These are phyloP conservation scores for Starmerella stellata DNA, from an alignment of 805 yeast species.

Conservation along the genomic window DNA sequence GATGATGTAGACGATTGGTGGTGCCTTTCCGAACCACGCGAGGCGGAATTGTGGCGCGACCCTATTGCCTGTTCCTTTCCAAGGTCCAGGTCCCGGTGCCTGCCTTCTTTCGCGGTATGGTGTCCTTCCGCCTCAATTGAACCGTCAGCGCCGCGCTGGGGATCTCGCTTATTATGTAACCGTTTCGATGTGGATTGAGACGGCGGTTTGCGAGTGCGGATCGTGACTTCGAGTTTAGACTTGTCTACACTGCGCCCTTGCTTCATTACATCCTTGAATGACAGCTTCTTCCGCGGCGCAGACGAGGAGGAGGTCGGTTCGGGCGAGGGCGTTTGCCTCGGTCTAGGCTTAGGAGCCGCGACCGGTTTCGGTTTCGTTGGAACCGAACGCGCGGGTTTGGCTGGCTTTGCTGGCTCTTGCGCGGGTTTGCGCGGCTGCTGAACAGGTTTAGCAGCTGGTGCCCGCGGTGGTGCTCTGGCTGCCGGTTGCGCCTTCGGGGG, in stretches of 20 bases:
- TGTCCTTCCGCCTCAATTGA: background rate
- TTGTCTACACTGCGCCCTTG: slow-evolving; percentile 45
- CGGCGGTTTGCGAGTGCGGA: slow-evolving; percentile 20
- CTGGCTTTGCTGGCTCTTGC: background rate
- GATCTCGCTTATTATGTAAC: background rate
- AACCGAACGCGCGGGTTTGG: background rate
- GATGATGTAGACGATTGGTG: background rate
- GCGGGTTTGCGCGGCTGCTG: background rate
- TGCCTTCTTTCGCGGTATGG: background rate
- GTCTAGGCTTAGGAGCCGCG: background rate
- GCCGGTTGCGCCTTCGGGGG: background rate
- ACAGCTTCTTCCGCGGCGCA: slow-evolving; percentile 25
- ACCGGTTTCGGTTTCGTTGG: background rate
- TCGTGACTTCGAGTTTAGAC: slow-evolving; percentile 28
- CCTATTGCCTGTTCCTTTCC: background rate
- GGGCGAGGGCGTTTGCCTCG: background rate
- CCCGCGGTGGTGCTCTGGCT: background rate
- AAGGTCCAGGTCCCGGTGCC: background rate
- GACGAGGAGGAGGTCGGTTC: background rate
- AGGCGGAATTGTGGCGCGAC: background rate
- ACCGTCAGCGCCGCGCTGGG: too few relatives aligned
- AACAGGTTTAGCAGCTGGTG: background rate
- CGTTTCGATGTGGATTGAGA: background rate
- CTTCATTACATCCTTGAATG: slow-evolving; percentile 50
- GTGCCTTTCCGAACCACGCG: background rate